phyloP scores from a whole-genome alignment of 2,329 filamentous ascomycete genomes.

The Seiridium unicorne region DNA sequence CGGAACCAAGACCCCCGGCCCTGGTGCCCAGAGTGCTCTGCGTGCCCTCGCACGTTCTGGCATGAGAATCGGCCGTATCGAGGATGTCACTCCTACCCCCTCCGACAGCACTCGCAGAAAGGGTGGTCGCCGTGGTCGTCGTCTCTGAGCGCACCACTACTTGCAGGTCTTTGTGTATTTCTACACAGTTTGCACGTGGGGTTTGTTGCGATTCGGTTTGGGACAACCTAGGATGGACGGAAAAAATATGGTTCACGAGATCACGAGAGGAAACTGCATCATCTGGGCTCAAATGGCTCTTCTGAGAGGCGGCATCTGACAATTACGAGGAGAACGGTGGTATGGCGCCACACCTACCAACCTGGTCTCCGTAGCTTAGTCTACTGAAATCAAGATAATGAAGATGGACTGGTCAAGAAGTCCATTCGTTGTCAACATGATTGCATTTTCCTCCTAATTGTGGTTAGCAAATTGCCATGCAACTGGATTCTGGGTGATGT shows the following conservation, averaged over 20 bases:
- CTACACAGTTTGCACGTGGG: not conserved
- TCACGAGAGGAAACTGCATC: constrained; percentile 18
- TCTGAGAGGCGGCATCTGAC: constrained; percentile 58
- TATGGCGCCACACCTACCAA: not conserved
- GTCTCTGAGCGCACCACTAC: constrained; percentile 72
- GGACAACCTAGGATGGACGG: constrained; percentile 29
- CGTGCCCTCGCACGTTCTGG: constrained; percentile 97
- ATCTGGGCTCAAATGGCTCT: constrained; percentile 43
- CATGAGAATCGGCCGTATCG: constrained; percentile 99
- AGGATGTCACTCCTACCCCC: constrained; percentile 98
- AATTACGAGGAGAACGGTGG: constrained; percentile 72
- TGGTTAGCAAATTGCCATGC: not conserved
- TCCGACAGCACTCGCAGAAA: constrained; percentile 99
- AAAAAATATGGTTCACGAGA: constrained; percentile 1
- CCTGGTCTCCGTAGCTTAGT: constrained; percentile 15
- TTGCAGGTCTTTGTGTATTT: constrained; percentile 8
- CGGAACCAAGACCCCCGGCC: constrained; percentile 99
- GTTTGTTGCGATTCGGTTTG: constrained; percentile 8
- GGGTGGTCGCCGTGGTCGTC: constrained; percentile 99
- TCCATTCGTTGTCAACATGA: constrained; percentile 14
- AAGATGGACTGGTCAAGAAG: constrained; percentile 11
- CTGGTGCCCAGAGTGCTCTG: constrained; percentile 98
- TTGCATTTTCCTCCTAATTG: constrained; percentile 7
- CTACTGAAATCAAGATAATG: constrained; percentile 15
- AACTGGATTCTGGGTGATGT: not conserved